Conservation (phyloP, 202 grass and related monocot genomes). For the Miscanthus sacchariflorus region DNA sequence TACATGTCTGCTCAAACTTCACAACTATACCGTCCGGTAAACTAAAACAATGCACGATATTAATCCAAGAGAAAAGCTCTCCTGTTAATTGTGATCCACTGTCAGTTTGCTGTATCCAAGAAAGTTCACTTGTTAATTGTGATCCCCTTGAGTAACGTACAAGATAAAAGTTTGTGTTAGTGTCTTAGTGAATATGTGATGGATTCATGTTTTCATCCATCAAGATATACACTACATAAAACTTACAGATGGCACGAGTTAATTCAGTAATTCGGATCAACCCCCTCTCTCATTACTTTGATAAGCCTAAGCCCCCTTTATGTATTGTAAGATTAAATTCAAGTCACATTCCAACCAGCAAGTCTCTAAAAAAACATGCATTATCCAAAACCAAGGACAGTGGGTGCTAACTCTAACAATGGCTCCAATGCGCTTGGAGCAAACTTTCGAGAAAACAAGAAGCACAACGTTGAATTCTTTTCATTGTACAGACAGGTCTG, state of each 20-base stretch:
- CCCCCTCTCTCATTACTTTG: not conserved
- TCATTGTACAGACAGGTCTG: slow-evolving; percentile 78
- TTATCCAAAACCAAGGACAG: slow-evolving; percentile 62
- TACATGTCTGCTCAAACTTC: not conserved
- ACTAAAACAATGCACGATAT: slow-evolving; percentile 12
- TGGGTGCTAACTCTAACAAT: slow-evolving; percentile 71
- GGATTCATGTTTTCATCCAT: slow-evolving; percentile 28
- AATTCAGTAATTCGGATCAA: not conserved
- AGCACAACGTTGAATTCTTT: slow-evolving; percentile 62
- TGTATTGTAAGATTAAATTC: not conserved
- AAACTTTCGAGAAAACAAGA: slow-evolving; percentile 90
- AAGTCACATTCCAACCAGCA: not conserved
- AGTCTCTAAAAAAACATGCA: not conserved
- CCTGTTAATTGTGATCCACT: slow-evolving; percentile 15
- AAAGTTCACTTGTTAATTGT: not conserved
- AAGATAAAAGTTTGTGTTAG: slow-evolving; percentile 37
- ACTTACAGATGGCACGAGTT: slow-evolving; percentile 30
- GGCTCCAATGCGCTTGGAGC: slow-evolving; percentile 81
- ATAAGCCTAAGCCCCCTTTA: slow-evolving; percentile 3
- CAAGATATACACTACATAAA: slow-evolving; percentile 33
- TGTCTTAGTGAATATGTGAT: slow-evolving; percentile 11
- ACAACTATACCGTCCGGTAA: not conserved
- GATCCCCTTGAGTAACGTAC: not conserved
- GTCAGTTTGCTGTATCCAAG: slow-evolving; percentile 52
- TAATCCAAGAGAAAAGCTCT: slow-evolving; percentile 36